phyloP scores from a whole-genome alignment of 2,329 filamentous ascomycete species.

The Myriosclerotinia curreyana region DNA sequence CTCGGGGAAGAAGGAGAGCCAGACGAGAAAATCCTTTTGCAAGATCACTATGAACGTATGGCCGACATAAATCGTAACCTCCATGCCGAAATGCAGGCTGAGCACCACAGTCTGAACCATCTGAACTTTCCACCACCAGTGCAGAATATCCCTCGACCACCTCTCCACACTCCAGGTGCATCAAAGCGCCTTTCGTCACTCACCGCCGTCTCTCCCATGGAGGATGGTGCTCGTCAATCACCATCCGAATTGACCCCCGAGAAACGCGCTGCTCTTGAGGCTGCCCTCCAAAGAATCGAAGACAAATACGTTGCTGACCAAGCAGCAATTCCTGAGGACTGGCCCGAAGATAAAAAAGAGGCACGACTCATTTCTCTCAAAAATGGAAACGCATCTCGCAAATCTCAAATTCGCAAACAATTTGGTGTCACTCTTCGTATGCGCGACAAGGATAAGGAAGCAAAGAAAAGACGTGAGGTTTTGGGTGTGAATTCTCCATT shows the following conservation, averaged over 20 bases:
- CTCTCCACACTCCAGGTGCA: constrained; percentile 23
- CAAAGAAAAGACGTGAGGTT: constrained; percentile 16
- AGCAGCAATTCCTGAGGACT: constrained; percentile 19
- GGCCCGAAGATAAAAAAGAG: constrained; percentile 21
- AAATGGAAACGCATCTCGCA: constrained; percentile 34
- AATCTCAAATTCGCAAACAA: constrained; percentile 33
- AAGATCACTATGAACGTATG: constrained; percentile 7
- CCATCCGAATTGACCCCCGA: constrained; percentile 32
- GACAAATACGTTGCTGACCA: constrained; percentile 23
- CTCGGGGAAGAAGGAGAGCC: constrained; percentile 5
- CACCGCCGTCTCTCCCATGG: constrained; percentile 11
- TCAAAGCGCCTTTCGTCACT: constrained; percentile 14
- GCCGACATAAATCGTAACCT: neutral
- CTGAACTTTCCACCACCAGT: neutral
- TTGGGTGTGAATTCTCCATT: neutral
- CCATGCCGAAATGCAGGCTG: neutral
- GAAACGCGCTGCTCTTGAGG: constrained; percentile 27
- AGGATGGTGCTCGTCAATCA: constrained; percentile 25
- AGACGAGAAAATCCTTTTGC: constrained; percentile 10
- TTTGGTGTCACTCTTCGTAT: constrained; percentile 36
- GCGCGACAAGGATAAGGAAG: constrained; percentile 34
- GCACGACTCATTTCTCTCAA: constrained; percentile 28
- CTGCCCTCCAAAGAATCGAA: constrained; percentile 29
- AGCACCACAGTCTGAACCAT: neutral
- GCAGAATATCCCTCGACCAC: constrained; percentile 22